phyloP scores from a whole-genome alignment of 164 flowering plant species.

The Annona cherimola region DNA sequence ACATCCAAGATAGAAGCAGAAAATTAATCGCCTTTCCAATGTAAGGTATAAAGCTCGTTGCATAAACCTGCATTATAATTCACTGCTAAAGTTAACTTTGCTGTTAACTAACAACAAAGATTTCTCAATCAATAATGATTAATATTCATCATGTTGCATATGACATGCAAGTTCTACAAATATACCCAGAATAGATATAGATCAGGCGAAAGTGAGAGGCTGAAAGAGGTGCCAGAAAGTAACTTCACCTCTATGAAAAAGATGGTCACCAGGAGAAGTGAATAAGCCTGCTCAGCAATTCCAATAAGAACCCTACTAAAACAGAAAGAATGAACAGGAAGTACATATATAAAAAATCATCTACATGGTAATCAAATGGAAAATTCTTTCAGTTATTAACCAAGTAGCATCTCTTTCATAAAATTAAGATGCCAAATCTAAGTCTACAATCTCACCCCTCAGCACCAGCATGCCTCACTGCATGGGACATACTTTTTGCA shows the following conservation, averaged over 20 bases:
- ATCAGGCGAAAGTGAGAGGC: neutral
- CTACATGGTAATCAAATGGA: neutral
- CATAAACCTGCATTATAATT: constrained; percentile 56
- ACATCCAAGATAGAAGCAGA: constrained; percentile 91
- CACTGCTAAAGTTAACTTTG: constrained; percentile 6
- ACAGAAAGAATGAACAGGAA: constrained; percentile 3
- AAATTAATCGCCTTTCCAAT: constrained; percentile 79
- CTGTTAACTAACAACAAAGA: neutral
- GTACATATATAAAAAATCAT: neutral
- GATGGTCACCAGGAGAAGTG: constrained; percentile 60
- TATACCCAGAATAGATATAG: neutral
- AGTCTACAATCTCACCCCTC: constrained; percentile 53
- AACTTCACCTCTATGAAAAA: constrained; percentile 73
- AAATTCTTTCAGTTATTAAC: neutral
- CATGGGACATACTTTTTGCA: constrained; percentile 18
- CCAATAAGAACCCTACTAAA: constrained; percentile 62
- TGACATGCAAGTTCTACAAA: neutral
- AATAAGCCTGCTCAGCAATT: constrained; percentile 72
- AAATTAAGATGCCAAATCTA: constrained; percentile 3
- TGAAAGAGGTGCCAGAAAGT: neutral
- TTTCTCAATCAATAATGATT: neutral
- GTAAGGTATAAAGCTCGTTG: constrained; percentile 66
- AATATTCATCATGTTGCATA: neutral
- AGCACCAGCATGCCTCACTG: constrained; percentile 55
- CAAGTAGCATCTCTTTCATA: neutral